phyloP scores from a whole-genome alignment of 495 filamentous ascomycete species.

The Penicillium pancosmium region DNA sequence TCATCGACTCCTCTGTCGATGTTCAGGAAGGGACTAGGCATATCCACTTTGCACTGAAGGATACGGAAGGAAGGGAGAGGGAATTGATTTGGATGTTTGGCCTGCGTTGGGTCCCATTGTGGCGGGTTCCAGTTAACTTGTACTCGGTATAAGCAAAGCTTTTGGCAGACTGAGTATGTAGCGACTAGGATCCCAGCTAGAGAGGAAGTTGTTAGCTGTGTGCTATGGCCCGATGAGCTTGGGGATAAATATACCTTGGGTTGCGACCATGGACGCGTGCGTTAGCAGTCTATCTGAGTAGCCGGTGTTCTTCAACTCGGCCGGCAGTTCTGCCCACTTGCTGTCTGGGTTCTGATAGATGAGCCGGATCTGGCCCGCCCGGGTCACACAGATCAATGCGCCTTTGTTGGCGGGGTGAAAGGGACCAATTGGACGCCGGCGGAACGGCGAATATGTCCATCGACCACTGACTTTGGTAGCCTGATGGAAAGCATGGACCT shows the following conservation, averaged over 20 bases:
- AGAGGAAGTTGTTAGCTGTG: neutral
- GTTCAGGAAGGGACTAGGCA: conserved; percentile 35
- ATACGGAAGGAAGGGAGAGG: conserved; percentile 47
- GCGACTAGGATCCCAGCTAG: conserved; percentile 62
- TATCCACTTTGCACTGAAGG: conserved; percentile 44
- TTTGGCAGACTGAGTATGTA: conserved; percentile 66
- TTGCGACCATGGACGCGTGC: conserved; percentile 77
- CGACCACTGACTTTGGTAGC: conserved; percentile 52
- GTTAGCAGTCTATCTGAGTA: conserved; percentile 72
- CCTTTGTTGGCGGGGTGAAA: conserved; percentile 69
- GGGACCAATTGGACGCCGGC: conserved; percentile 59
- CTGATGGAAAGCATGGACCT: conserved; percentile 56
- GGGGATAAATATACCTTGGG: conserved; percentile 55
- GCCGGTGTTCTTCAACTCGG: conserved; percentile 69
- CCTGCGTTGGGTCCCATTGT: conserved; percentile 41
- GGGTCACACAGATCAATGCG: conserved; percentile 70
- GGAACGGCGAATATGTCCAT: conserved; percentile 54
- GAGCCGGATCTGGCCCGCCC: conserved; percentile 67
- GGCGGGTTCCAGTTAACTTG: conserved; percentile 51
- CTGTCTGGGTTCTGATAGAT: conserved; percentile 70
- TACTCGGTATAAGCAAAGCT: conserved; percentile 65
- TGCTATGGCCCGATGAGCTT: neutral
- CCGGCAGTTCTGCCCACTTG: conserved; percentile 65
- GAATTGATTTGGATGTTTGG: conserved; percentile 40
- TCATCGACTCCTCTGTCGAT: conserved; percentile 28